Evolutionary conservation across 2,329 filamentous ascomycete species (phyloP).

Genomic region (Fusarium lateritium): DNA sequence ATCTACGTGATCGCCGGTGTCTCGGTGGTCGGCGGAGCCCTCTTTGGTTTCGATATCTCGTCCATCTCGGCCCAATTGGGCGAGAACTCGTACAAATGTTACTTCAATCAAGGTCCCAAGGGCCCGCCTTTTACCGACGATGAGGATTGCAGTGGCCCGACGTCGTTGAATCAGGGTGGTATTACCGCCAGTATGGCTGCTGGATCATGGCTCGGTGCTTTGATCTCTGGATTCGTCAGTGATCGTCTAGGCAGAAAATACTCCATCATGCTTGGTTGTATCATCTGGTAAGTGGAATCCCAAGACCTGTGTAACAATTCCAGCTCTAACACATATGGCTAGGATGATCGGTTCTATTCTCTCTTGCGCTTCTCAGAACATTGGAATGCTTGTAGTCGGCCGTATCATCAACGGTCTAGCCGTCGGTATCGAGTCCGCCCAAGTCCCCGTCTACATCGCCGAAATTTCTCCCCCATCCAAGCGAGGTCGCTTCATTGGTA

Average conservation of each 20-base stretch:
- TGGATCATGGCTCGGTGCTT: conserved; percentile 65
- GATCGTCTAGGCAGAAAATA: conserved; percentile 65
- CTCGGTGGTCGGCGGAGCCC: conserved; percentile 45
- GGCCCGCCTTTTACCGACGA: conserved; percentile 52
- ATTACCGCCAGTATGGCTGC: conserved; percentile 68
- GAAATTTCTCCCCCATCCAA: conserved; percentile 75
- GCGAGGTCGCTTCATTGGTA: conserved; percentile 57
- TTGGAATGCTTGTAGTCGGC: conserved; percentile 57
- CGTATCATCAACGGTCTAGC: conserved; percentile 74
- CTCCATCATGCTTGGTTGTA: conserved; percentile 65
- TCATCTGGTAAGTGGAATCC: conserved; percentile 62
- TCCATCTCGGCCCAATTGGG: conserved; percentile 48
- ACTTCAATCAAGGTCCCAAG: conserved; percentile 56
- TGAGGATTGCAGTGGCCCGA: conserved; percentile 52
- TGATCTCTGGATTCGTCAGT: conserved; percentile 64
- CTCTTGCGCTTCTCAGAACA: conserved; percentile 61
- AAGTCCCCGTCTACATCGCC: conserved; percentile 79
- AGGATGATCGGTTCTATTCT: conserved; percentile 66
- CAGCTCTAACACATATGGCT: neutral
- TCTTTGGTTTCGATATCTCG: conserved; percentile 48
- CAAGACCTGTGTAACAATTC: neutral
- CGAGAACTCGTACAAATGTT: conserved; percentile 56
- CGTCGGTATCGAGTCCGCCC: conserved; percentile 76
- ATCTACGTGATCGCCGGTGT: conserved; percentile 47
- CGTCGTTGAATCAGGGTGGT: conserved; percentile 63